Evolutionary conservation across 1,284 basidiomycete genomes (phyloP).

Genomic region (Lentinula novae-zelandiae): DNA sequence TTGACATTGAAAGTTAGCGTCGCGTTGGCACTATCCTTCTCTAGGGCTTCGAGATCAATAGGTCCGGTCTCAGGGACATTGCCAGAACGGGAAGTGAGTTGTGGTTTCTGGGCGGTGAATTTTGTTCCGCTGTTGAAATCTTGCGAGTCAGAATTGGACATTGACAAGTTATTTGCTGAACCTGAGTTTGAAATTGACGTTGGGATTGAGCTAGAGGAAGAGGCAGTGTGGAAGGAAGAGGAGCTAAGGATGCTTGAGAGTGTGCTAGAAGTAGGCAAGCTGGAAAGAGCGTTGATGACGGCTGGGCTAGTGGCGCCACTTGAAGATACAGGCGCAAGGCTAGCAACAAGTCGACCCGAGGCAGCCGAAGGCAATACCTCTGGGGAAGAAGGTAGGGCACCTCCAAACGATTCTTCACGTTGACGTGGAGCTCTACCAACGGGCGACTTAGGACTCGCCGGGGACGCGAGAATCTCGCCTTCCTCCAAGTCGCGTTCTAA

Average conservation of each 20-base stretch:
- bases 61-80: constrained; percentile 9
- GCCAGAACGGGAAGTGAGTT: background rate
- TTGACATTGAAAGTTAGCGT: background rate
- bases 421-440: background rate
- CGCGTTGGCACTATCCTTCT: background rate
- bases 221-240: constrained; percentile 13
- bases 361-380: constrained; percentile 11
- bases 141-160: background rate
- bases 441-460: background rate
- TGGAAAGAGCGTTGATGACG: background rate
- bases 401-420: constrained; percentile 2
- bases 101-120: background rate
- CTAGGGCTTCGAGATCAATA: constrained; percentile 11
- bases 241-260: constrained; percentile 9
- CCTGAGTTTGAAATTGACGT: constrained; percentile 12
- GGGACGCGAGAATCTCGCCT: constrained; percentile 10
- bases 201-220: constrained; percentile 11
- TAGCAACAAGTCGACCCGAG: background rate
- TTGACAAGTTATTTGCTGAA: constrained; percentile 2
- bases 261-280: constrained; percentile 9
- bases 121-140: background rate
- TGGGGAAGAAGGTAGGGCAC: constrained; percentile 12
- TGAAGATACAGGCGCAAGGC: background rate
- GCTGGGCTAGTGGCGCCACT: background rate
- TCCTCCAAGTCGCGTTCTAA: constrained; percentile 9